Evolutionary conservation across 805 yeast genomes (phyloP), one percentile per base, ranked within the genome.

Genomic region (Sporopachydermia lactativora): DNA sequence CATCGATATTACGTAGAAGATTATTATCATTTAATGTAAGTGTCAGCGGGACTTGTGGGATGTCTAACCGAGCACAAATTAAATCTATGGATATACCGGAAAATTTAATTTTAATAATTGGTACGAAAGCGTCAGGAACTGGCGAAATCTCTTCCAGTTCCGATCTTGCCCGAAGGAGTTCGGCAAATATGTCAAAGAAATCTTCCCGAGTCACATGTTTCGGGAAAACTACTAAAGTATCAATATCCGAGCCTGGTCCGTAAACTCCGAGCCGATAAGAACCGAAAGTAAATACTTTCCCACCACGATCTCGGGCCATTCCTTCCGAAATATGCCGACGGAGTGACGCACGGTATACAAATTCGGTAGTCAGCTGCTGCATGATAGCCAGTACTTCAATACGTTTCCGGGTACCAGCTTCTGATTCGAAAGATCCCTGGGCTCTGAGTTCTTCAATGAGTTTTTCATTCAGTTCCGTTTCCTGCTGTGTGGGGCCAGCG

Each of bases 201-300:
- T 88, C 92, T 17, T 82, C 92, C 47, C 96, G 71, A 1, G 82
- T 69, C 11, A 92, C 95, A 58, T 92, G 97, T 52, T 89, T 92
- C 1, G 98, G 98, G 14, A 84, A 96, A 18, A 89, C 96, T n/a
- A 92, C 83, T 37, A 92, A 64, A 0, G 97, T 83, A 65, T 92
- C 98, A 45, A 92, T 89, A 78, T 92, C 98, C 0, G 95, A 81
- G 1, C 98, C 97, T 0, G 97, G 97, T 0, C 97, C 97, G 61
- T 88, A 85, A 11, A 92, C 98, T 3, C 98, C 98, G 36, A 92
- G 62, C 47, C 96, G 68, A 53, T 88, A 92, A 1, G 96, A 86
- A 1, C 98, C 98, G 62, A 73, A 92, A 0, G 96, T 86, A 57
- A 88, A 92, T n/a, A 92, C 75, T 57, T 92, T 92, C 31, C 98